Base-by-base conservation (phyloP, 108 stramenopile genomes). In the Nitzschia sp. region DNA sequence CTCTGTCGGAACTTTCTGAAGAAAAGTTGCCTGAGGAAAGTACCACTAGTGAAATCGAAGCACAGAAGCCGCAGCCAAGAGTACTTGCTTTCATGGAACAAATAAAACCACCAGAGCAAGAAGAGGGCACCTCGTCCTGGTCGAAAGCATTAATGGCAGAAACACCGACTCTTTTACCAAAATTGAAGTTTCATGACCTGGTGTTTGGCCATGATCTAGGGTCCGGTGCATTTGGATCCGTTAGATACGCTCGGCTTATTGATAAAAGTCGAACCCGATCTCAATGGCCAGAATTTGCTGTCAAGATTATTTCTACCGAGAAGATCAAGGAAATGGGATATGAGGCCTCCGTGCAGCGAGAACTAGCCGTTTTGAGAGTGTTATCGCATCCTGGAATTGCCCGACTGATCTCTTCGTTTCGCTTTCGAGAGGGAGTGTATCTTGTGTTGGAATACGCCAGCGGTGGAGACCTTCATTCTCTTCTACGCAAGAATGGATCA, bases 161-260 rank as follows among this genome's bases (percentile, higher is more conserved):
- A 70, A 80, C 79, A 3, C 93, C 93, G 35, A 88, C 93, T 2
- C 60, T 97, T 15, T 77, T 97, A 25, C 92, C 95, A 0, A 75
- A 86, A 41, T 70, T 99, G 28, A 96, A 95, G 50, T 99, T 99
- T 60, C 97, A 97, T 67, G 96, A 98, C 63, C 80, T 99, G 45
- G 97, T 99, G 11, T 98, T 99, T 75, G 98, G 97, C 3, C 90
- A 96, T 25, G 88, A 91, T 45, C 77, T 99, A 4, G 98, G 98
- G 16, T 57, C 71, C 1, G 98, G 98, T 13, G 84, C 97, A 0
- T 99, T 99, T 62, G 86, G 92, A 21, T 80, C 82, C 17, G 92
- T 93, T 16, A 78, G 86, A 48, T 97, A 98, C 64, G 96, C 97
- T 5, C 83, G 96, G 0, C 90, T 85, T 30, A 97, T 97, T 33